These are phyloP conservation scores for Xylaria sp. DNA, from an alignment of 2,329 filamentous ascomycete species.

Conservation along the genomic window DNA sequence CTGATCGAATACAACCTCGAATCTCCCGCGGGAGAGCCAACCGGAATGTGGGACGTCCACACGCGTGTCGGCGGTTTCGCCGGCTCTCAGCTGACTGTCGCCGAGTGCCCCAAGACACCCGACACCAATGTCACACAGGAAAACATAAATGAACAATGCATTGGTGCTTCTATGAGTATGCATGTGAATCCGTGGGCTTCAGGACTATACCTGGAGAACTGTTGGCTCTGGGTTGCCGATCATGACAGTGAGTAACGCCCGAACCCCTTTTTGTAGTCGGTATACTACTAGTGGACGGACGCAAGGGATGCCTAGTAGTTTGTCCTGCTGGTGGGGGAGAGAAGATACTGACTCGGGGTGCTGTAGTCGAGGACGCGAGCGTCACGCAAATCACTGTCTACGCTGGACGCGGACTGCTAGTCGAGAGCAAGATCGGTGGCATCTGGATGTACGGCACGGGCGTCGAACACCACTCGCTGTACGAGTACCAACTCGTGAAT, in stretches of 20 bases:
- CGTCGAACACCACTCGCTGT: conserved; percentile 68
- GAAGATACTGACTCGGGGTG: background rate
- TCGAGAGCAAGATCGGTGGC: conserved; percentile 48
- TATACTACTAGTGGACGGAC: too few species aligned
- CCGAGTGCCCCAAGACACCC: conserved; percentile 58
- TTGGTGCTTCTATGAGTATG: conserved; percentile 48
- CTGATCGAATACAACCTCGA: conserved; percentile 67
- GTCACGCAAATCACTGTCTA: conserved; percentile 52
- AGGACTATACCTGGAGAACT: conserved; percentile 47
- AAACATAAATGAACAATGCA: conserved; percentile 38
- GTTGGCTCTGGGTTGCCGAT: conserved; percentile 47
- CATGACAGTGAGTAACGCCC: conserved; percentile 42
- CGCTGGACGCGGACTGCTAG: conserved; percentile 51
- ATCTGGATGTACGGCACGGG: conserved; percentile 67
- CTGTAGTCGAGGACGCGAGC: conserved; percentile 45
- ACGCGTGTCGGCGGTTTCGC: conserved; percentile 73
- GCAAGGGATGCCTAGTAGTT: background rate
- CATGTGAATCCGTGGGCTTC: conserved; percentile 44
- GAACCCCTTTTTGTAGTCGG: background rate
- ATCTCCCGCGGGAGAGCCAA: conserved; percentile 38
- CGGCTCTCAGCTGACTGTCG: conserved; percentile 68
- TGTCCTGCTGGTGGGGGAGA: background rate
- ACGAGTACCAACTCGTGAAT: conserved; percentile 67
- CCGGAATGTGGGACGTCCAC: conserved; percentile 76
- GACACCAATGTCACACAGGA: conserved; percentile 27